Conservation (phyloP, 2,329 filamentous ascomycete species). For the Paracamarosporium sp. region DNA sequence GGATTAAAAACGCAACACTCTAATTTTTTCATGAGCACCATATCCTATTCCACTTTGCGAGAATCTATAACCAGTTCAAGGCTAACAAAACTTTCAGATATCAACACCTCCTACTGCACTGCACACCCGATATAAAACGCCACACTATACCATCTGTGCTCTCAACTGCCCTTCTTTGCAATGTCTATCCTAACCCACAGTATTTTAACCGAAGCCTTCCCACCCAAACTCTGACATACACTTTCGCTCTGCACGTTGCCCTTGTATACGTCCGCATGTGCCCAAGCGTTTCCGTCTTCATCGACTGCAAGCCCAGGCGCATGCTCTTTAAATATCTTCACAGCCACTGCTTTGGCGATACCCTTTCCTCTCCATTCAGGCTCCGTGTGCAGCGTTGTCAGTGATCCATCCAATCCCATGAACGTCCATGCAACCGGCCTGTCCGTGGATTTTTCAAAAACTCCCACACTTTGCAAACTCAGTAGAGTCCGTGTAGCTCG, state of each 20-base stretch:
- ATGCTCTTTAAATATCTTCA: constrained; percentile 62
- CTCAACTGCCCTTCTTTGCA: constrained; percentile 25
- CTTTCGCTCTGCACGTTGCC: constrained; percentile 67
- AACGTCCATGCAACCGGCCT: constrained; percentile 71
- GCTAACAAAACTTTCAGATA: constrained; percentile 32
- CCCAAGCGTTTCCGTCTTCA: constrained; percentile 56
- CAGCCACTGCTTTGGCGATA: constrained; percentile 67
- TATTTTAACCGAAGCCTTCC: constrained; percentile 60
- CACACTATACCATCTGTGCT: neutral
- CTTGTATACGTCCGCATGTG: constrained; percentile 68
- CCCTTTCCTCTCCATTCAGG: constrained; percentile 65
- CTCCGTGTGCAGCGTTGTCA: constrained; percentile 68
- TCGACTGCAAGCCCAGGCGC: constrained; percentile 38
- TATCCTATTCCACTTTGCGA: constrained; percentile 5
- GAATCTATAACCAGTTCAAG: constrained; percentile 4
- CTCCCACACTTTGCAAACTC: constrained; percentile 48
- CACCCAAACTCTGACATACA: constrained; percentile 68
- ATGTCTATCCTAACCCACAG: constrained; percentile 64
- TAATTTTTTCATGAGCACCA: constrained; percentile 72
- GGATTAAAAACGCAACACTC: constrained; percentile 70
- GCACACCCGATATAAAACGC: neutral
- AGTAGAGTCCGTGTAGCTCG: constrained; percentile 57
- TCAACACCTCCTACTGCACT: neutral
- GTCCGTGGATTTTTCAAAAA: constrained; percentile 52
- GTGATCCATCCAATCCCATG: constrained; percentile 65